Base-by-base conservation (phyloP, 495 filamentous ascomycete species). In the Margaritispora aquatica region DNA sequence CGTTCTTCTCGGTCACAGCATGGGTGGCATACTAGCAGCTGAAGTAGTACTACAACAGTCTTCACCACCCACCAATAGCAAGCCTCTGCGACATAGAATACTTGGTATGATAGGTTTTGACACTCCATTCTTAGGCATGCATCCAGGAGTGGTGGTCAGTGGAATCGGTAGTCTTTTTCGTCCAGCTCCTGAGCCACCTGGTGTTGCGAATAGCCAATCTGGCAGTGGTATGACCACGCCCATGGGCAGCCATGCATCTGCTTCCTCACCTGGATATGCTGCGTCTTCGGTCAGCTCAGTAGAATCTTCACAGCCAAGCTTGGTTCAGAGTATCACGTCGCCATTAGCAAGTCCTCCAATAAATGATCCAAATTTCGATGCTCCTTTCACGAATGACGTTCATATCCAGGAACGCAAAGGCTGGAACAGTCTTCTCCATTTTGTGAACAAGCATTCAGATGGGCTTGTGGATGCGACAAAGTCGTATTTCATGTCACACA, bases 51-150 rank as follows among this genome's bases (percentile, higher is more conserved):
- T 96, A 34, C 70, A 88, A 60, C 79, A 74, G 60, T 62, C 77
- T 68, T 13, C 59, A 38, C 68, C 21, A 61, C 41, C 53, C 54
- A 59, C 50, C 57, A 55, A 56, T 1, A 29, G 52, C 29, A 63
- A 69, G 19, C 76, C 76, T 19, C 79, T 86, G 54, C 79, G 81
- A n/a, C 91, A 96, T 74, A 80, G 84, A 2, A 89, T 96, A 20
- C 68, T 97, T 15, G 93, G 93, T 0, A 84, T 83, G 1, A 75
- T 97, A n/a, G 87, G 86, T 52, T 87, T 96, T 55, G 93, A 97
- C 70, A 87, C 87, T 0, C 93, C 93, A 0, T 87, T 94, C 48
- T 75, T 96, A 1, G 93, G 93, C 0, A 86, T 97, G 61, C 91
- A 97, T 71, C 91, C 92, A 0, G 88, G 92, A 1, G 83, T 97